Conservation (phyloP, 176 grass and related monocot species). For the Aegilops tauschii region DNA sequence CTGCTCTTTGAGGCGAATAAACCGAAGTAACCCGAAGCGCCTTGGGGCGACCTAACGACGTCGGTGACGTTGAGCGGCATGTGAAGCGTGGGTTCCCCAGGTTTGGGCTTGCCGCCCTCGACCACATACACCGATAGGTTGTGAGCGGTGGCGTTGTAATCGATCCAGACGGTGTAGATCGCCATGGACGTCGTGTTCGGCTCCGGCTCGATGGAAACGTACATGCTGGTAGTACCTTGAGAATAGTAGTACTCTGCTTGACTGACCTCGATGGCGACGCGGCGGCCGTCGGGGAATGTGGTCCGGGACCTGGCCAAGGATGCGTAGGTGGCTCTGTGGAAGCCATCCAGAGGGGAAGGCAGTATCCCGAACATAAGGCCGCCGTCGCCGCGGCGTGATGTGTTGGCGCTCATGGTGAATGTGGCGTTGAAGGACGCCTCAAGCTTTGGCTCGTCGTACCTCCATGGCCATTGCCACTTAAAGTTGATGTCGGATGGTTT, state of each 20-base stretch:
- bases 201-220: not conserved
- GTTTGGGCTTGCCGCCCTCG: not conserved
- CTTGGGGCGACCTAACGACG: not conserved
- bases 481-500: no score
- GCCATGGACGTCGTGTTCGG: not conserved
- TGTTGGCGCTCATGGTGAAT: not conserved
- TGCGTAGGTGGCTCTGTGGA: not conserved
- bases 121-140: not conserved
- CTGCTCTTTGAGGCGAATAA: not conserved
- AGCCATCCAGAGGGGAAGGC: not conserved
- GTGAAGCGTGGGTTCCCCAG: not conserved
- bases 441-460: not conserved
- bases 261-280: not conserved
- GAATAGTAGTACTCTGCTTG: not conserved
- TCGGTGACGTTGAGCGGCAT: not conserved
- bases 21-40: not conserved
- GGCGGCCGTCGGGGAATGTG: not conserved
- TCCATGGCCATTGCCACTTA: no score
- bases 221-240: not conserved
- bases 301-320: not conserved
- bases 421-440: not conserved
- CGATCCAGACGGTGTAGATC: not conserved
- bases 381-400: not conserved
- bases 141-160: not conserved
- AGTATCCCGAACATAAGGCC: not conserved